A percentile compares a stretch with the other conserved stretches of the same genome.
Evolutionary conservation across 2,329 filamentous ascomycete genomes (phyloP).

Genomic region (Nectriaceae sp.): DNA sequence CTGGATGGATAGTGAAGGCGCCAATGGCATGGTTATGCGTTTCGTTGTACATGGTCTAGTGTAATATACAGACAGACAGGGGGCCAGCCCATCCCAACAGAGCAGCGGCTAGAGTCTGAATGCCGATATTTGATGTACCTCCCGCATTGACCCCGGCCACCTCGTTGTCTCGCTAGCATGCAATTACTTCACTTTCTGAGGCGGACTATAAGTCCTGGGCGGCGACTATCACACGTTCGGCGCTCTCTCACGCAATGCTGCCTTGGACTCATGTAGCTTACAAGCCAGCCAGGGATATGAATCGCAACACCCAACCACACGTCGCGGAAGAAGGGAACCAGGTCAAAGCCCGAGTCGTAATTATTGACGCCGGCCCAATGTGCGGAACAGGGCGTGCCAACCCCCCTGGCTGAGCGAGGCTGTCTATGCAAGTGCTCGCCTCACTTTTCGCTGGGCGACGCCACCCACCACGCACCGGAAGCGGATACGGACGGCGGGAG

Average conservation of each 20-base stretch:
- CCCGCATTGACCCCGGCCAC: background rate
- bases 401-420: background rate
- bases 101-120: background rate
- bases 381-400: too few species aligned
- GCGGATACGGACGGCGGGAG: too few species aligned
- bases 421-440: background rate
- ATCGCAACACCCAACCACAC: background rate
- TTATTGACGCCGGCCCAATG: too few species aligned
- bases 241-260: background rate
- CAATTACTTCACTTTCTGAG: background rate
- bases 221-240: background rate
- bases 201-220: background rate
- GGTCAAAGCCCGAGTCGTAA: too few species aligned
- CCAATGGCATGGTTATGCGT: conserved; percentile 12
- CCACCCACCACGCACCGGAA: background rate
- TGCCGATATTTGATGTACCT: too few species aligned
- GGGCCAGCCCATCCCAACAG: background rate
- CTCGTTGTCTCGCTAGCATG: background rate
- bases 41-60: conserved; percentile 3
- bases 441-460: background rate
- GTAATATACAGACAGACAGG: conserved; percentile 6
- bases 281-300: background rate
- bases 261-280: background rate
- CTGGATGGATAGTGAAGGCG: conserved; percentile 10
- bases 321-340: background rate